Conservation (phyloP, 176 grass and related monocot genomes). For the Triticum aestivum region IWGSC_CS_RefSeq_v2.1 NC_057809.1:50374281-50374780, state of each 20-base stretch:
- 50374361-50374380: not conserved
- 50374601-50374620: not conserved
- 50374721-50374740: not conserved
- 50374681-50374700: too few relatives aligned
- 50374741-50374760: not conserved
- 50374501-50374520: not conserved
- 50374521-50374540: not conserved
- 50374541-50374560: not conserved
- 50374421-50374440: not conserved
- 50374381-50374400: not conserved
- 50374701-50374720: too few relatives aligned
- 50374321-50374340: not conserved
- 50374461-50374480: not conserved
- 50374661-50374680: too few relatives aligned
- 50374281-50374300: not conserved
- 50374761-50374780: not conserved
- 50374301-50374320: not conserved
- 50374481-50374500: not conserved
- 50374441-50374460: not conserved
- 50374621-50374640: not conserved
- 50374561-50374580: not conserved
- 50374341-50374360: not conserved
- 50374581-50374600: not conserved
- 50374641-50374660: not conserved
- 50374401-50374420: not conserved